Evolutionary conservation across 2,329 filamentous ascomycete genomes (phyloP).

Genomic region (Elsinoe arachidis): DNA sequence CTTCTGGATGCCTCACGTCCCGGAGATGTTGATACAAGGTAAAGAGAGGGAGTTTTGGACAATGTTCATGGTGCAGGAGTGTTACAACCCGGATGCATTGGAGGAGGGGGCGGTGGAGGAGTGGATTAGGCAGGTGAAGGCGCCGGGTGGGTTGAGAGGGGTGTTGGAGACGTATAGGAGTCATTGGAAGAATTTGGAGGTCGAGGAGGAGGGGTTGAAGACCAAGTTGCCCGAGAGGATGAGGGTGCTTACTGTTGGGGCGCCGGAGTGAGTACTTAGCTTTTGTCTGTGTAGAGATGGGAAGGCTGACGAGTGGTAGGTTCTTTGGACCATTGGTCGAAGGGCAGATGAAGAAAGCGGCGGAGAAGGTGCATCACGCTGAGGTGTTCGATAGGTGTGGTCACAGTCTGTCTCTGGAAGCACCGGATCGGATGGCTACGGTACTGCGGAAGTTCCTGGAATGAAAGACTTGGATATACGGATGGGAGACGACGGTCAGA

Average conservation of each 20-base stretch:
- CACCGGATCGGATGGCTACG: conserved; percentile 23
- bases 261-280: conserved; percentile 21
- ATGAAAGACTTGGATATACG: not conserved
- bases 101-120: conserved; percentile 27
- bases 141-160: conserved; percentile 27
- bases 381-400: conserved; percentile 30
- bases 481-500: too few relatives aligned
- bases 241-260: conserved; percentile 29
- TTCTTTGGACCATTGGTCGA: conserved; percentile 29
- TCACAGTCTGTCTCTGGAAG: conserved; percentile 29
- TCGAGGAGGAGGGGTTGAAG: conserved; percentile 24
- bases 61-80: conserved; percentile 34
- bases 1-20: conserved; percentile 31
- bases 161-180: conserved; percentile 30
- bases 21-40: conserved; percentile 33
- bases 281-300: not conserved
- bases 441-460: conserved; percentile 7
- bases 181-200: conserved; percentile 27
- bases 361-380: conserved; percentile 23
- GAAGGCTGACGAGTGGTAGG: not conserved
- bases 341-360: conserved; percentile 25
- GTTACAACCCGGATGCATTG: conserved; percentile 31
- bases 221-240: conserved; percentile 25
- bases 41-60: conserved; percentile 34
- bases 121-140: conserved; percentile 27